phyloP scores from a whole-genome alignment of 192 early-diverging fungal species.

The Coemansia sp. region DNA sequence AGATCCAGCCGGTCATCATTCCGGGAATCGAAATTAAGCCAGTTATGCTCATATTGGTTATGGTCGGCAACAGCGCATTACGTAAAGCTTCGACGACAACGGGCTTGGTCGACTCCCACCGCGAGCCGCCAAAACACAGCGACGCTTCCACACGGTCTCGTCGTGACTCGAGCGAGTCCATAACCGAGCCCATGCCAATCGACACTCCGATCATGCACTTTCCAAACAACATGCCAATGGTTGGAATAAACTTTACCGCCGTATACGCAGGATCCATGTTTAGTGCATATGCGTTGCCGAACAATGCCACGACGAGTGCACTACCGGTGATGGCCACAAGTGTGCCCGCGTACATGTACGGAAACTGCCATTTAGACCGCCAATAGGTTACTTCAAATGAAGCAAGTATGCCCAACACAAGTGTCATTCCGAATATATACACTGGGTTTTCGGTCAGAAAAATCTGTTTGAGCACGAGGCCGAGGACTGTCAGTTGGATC shows the following conservation, averaged over 20 bases:
- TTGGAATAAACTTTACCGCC: conserved; percentile 80
- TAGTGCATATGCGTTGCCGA: conserved; percentile 61
- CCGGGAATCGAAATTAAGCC: conserved; percentile 88
- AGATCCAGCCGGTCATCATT: conserved; percentile 85
- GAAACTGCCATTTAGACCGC: conserved; percentile 69
- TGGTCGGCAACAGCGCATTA: conserved; percentile 73
- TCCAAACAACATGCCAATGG: conserved; percentile 85
- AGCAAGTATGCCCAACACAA: conserved; percentile 61
- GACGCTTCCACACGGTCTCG: conserved; percentile 57
- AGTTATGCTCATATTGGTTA: conserved; percentile 80
- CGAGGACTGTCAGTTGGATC: conserved; percentile 77
- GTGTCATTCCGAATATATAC: conserved; percentile 62
- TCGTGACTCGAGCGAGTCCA: conserved; percentile 62
- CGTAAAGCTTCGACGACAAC: conserved; percentile 70
- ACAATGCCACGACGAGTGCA: conserved; percentile 22
- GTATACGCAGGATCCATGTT: conserved; percentile 67
- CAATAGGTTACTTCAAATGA: conserved; percentile 71
- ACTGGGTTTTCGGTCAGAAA: conserved; percentile 63
- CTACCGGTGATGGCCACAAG: conserved; percentile 49
- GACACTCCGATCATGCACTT: conserved; percentile 75
- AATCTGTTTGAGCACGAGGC: conserved; percentile 66
- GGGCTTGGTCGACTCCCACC: conserved; percentile 79
- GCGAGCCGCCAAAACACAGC: conserved; percentile 72
- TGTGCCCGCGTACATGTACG: conserved; percentile 67
- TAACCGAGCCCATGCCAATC: conserved; percentile 63